Conservation (phyloP, 768 basidiomycete species). For the Gyrodon lividus region DNA sequence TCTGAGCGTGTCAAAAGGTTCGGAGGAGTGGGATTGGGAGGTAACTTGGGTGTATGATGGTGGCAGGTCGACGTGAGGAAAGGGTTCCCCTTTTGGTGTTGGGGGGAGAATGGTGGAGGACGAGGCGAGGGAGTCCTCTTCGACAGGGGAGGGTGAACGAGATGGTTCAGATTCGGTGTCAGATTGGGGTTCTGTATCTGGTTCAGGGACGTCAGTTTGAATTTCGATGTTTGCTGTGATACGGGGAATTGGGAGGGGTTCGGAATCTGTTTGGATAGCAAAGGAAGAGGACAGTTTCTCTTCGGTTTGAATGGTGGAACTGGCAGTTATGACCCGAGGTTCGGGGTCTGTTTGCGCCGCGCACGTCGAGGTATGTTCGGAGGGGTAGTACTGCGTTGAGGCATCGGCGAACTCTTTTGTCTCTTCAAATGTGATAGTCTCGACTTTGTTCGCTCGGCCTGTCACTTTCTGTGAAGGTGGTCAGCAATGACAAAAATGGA, state of each 20-base stretch:
- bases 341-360: slow-evolving; percentile 64
- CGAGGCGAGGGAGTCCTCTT: slow-evolving; percentile 61
- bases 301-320: slow-evolving; percentile 61
- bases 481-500: slow-evolving; percentile 14
- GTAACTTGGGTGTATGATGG: slow-evolving; percentile 71
- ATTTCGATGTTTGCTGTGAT: slow-evolving; percentile 52
- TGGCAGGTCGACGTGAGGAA: slow-evolving; percentile 51
- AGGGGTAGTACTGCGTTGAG: slow-evolving; percentile 65
- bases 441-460: slow-evolving; percentile 51
- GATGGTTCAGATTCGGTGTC: slow-evolving; percentile 31
- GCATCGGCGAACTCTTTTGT: slow-evolving; percentile 75
- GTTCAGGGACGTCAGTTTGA: slow-evolving; percentile 53
- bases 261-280: slow-evolving; percentile 40
- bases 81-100: slow-evolving; percentile 54
- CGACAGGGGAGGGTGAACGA: slow-evolving; percentile 44
- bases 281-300: slow-evolving; percentile 20
- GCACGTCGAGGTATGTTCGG: slow-evolving; percentile 45
- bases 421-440: slow-evolving; percentile 52
- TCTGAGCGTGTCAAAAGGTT: slow-evolving; percentile 58
- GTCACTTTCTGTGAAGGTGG: slow-evolving; percentile 56
- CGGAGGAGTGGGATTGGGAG: slow-evolving; percentile 36
- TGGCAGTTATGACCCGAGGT: slow-evolving; percentile 43
- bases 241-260: slow-evolving; percentile 30
- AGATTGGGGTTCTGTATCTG: slow-evolving; percentile 37
- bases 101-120: slow-evolving; percentile 73